Percentiles rank a stretch among this genome's conserved stretches.
Conservation (phyloP, 2,329 filamentous ascomycete species). For the Ilyonectria mors-panacis region DNA sequence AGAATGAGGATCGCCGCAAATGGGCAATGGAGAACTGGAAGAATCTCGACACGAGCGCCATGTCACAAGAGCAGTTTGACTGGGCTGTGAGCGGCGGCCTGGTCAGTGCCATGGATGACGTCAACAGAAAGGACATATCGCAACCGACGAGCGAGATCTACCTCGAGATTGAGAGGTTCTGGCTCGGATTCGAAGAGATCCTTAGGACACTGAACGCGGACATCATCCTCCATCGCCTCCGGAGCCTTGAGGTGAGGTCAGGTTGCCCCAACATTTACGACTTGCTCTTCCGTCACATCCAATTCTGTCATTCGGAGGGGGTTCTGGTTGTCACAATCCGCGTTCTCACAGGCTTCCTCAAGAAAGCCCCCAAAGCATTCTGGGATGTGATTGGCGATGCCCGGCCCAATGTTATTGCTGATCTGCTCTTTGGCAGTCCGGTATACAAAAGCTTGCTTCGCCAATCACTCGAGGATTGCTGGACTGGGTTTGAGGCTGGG, state of each 20-base stretch:
- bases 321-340: slow-evolving; percentile 79
- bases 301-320: slow-evolving; percentile 63
- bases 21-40: slow-evolving; percentile 59
- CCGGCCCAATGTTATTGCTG: slow-evolving; percentile 84
- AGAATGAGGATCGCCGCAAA: slow-evolving; percentile 69
- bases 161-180: slow-evolving; percentile 77
- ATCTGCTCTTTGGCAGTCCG: slow-evolving; percentile 84
- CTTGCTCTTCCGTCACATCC: slow-evolving; percentile 70
- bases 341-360: slow-evolving; percentile 78
- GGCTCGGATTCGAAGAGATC: slow-evolving; percentile 83
- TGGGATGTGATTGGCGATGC: slow-evolving; percentile 91
- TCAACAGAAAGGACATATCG: slow-evolving; percentile 64
- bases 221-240: slow-evolving; percentile 83
- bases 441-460: slow-evolving; percentile 73
- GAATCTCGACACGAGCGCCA: slow-evolving; percentile 68
- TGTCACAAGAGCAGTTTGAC: slow-evolving; percentile 84
- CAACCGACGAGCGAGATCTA: slow-evolving; percentile 53
- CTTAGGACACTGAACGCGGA: slow-evolving; percentile 80
- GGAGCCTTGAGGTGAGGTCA: slow-evolving; percentile 80
- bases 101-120: slow-evolving; percentile 74
- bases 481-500: slow-evolving; percentile 58
- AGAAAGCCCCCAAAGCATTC: slow-evolving; percentile 83
- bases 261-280: slow-evolving; percentile 75
- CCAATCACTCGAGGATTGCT: slow-evolving; percentile 68
- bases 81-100: slow-evolving; percentile 87